Percentiles rank a stretch among this genome's conserved stretches.
Conservation (phyloP, 1,139 yeast genomes). For the Williopsis jadinii region DNA sequence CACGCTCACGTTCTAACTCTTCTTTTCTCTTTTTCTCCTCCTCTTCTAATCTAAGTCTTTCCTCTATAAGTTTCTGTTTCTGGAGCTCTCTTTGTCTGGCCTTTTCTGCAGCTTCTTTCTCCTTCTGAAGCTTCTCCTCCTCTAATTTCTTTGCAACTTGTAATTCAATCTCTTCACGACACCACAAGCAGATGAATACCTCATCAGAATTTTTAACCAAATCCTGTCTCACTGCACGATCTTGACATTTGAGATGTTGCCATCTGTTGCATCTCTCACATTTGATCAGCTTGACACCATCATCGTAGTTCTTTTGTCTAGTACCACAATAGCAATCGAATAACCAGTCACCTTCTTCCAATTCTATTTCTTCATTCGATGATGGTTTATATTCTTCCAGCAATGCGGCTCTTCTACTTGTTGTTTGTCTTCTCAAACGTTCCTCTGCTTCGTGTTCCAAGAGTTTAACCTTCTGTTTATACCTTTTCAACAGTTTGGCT, state of each 20-base stretch:
- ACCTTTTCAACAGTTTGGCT: conserved; percentile 17
- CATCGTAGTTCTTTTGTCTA: conserved; percentile 33
- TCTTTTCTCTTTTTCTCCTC: conserved; percentile 18
- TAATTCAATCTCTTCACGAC: conserved; percentile 20
- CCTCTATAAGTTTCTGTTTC: conserved; percentile 13
- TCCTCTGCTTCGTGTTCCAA: conserved; percentile 20
- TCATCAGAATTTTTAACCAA: conserved; percentile 20
- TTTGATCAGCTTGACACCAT: conserved; percentile 29
- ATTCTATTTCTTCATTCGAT: conserved; percentile 12
- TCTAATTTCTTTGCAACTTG: conserved; percentile 16
- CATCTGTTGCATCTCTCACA: conserved; percentile 35
- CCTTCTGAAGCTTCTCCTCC: conserved; percentile 12
- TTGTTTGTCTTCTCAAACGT: conserved; percentile 13
- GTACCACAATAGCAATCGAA: conserved; percentile 36
- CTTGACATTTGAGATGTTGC: conserved; percentile 34
- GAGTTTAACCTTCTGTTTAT: conserved; percentile 17
- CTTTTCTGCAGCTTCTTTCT: conserved; percentile 17
- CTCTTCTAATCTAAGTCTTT: conserved; percentile 8
- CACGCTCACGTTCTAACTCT: conserved; percentile 18
- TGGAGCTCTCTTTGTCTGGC: conserved; percentile 16
- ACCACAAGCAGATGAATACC: conserved; percentile 22
- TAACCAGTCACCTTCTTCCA: conserved; percentile 27
- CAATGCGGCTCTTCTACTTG: conserved; percentile 14
- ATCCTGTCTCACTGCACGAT: conserved; percentile 21
- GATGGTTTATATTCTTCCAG: conserved; percentile 8